Evolutionary conservation across 192 early-diverging fungal species (phyloP).

Genomic region (Obelidium mucronatum): DNA sequence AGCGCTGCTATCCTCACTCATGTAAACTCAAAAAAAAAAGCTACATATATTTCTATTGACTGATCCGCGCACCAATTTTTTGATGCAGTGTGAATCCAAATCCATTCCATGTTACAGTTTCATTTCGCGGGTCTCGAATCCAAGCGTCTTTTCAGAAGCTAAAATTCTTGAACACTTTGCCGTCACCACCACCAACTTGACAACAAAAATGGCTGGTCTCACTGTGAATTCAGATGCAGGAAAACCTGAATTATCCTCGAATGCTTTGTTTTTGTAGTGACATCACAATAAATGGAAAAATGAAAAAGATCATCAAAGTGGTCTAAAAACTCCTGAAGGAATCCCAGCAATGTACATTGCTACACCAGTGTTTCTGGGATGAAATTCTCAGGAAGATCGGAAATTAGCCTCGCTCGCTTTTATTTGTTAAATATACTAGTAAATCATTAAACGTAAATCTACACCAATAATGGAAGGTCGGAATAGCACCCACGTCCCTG

Average conservation of each 20-base stretch:
- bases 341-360: too few species aligned
- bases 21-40: too few species aligned
- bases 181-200: neutral
- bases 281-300: neutral
- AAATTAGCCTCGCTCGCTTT: too few species aligned
- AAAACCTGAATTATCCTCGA: neutral
- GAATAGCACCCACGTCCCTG: too few species aligned
- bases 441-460: too few species aligned
- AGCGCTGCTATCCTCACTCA: conserved; percentile 15
- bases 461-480: too few species aligned
- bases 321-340: too few species aligned
- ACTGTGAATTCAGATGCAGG: neutral
- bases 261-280: neutral
- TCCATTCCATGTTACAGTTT: conserved; percentile 11
- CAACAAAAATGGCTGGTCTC: neutral
- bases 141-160: neutral
- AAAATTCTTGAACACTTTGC: conserved; percentile 18
- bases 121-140: neutral
- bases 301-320: too few species aligned
- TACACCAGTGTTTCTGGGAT: too few species aligned
- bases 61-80: neutral
- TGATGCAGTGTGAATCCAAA: conserved; percentile 8
- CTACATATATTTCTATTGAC: neutral
- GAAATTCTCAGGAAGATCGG: too few species aligned
- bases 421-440: too few species aligned